These are phyloP conservation scores for Anthostomella pinea DNA, from an alignment of 2,329 filamentous ascomycete species.

Conservation along the genomic window DNA sequence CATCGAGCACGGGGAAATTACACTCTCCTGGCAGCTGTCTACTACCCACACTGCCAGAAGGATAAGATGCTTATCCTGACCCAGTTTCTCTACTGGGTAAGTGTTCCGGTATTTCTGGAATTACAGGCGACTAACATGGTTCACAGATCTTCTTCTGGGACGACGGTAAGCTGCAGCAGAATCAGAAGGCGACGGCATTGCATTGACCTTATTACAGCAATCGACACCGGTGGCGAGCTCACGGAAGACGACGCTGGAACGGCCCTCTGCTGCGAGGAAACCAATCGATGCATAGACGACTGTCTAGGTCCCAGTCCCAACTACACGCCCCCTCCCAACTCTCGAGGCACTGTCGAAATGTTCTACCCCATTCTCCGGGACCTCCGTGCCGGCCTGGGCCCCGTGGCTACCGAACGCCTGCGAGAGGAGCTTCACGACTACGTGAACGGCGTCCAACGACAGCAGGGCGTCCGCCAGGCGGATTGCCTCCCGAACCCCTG, in stretches of 20 bases:
- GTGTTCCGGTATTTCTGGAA: background rate
- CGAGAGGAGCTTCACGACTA: conserved; percentile 28
- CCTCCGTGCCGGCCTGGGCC: conserved; percentile 22
- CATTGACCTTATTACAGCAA: conserved; percentile 17
- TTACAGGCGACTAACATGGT: conserved; percentile 3
- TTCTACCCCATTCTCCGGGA: conserved; percentile 28
- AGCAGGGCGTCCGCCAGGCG: conserved; percentile 26
- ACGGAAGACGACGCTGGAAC: conserved; percentile 27
- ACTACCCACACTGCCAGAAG: conserved; percentile 28
- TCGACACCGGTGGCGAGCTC: conserved; percentile 29
- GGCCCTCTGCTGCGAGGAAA: conserved; percentile 20
- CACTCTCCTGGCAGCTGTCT: conserved; percentile 24
- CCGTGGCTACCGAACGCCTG: conserved; percentile 20
- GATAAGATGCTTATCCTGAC: conserved; percentile 26
- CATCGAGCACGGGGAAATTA: conserved; percentile 28
- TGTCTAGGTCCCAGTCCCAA: conserved; percentile 24
- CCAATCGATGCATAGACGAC: conserved; percentile 25
- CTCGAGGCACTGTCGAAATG: conserved; percentile 25
- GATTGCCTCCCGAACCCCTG: conserved; percentile 25
- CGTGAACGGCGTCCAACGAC: conserved; percentile 25
- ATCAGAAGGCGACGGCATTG: background rate
- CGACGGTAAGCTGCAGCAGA: conserved; percentile 18
- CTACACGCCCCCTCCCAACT: conserved; percentile 19
- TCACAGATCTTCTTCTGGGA: conserved; percentile 29
- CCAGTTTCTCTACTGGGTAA: conserved; percentile 30